Conservation (phyloP, 495 filamentous ascomycete species). For the Alectoria sarmentosa region DNA sequence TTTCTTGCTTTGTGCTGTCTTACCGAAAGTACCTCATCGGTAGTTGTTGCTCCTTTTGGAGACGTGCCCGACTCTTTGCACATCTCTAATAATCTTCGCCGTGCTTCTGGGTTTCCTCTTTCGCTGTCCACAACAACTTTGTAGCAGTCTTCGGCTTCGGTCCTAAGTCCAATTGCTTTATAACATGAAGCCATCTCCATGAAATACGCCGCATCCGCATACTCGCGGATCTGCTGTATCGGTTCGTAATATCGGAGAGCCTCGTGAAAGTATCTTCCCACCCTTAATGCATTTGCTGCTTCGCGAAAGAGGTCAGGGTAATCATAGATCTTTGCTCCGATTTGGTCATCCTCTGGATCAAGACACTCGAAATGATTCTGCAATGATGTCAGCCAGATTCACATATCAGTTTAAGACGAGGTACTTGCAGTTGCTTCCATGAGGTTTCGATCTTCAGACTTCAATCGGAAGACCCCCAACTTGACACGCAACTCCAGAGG, state of each 20-base stretch:
- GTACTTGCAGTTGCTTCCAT: slow-evolving; percentile 69
- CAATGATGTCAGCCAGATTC: slow-evolving; percentile 12
- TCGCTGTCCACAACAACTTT: slow-evolving; percentile 64
- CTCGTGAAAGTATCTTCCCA: slow-evolving; percentile 46
- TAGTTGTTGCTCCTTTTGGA: neutral
- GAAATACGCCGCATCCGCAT: slow-evolving; percentile 54
- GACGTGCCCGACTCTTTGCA: slow-evolving; percentile 64
- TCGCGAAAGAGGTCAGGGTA: slow-evolving; percentile 73
- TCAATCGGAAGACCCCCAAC: slow-evolving; percentile 72
- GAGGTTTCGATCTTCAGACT: slow-evolving; percentile 49
- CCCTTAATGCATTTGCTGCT: slow-evolving; percentile 59
- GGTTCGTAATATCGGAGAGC: slow-evolving; percentile 71
- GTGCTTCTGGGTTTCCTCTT: slow-evolving; percentile 58
- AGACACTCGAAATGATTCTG: slow-evolving; percentile 59
- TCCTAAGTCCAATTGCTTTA: slow-evolving; percentile 49
- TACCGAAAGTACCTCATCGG: slow-evolving; percentile 3
- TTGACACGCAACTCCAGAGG: slow-evolving; percentile 82
- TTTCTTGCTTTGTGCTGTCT: slow-evolving; percentile 13
- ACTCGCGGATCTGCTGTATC: slow-evolving; percentile 50
- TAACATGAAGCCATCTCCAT: slow-evolving; percentile 71
- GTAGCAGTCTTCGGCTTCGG: slow-evolving; percentile 69
- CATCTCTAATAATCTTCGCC: slow-evolving; percentile 69
- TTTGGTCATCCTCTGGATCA: slow-evolving; percentile 46
- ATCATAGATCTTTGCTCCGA: slow-evolving; percentile 46
- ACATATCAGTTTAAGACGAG: slow-evolving; percentile 10